Percentiles rank a stretch among this genome's conserved stretches.
phyloP scores from a whole-genome alignment of 2,329 filamentous ascomycete species.

The Xylaria sp. region DNA sequence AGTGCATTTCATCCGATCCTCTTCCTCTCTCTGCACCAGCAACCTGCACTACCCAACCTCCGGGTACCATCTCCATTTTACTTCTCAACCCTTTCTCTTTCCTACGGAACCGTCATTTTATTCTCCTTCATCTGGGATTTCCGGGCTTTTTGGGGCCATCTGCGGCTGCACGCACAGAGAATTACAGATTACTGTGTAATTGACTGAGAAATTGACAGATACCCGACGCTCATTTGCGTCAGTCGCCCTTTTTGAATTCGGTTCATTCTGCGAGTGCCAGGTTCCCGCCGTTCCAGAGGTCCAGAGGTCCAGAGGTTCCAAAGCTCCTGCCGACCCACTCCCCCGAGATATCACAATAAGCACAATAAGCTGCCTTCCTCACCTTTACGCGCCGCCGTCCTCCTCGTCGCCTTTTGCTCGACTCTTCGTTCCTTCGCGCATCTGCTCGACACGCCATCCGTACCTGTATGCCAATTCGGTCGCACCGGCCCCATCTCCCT shows the following conservation, averaged over 20 bases:
- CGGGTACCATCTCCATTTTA: background rate
- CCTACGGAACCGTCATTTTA: background rate
- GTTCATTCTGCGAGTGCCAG: background rate
- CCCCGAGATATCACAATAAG: slow-evolving; percentile 24
- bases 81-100: background rate
- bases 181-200: background rate
- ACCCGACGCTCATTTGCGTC: no score
- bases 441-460: slow-evolving; percentile 4
- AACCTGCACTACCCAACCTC: background rate
- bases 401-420: slow-evolving; percentile 3
- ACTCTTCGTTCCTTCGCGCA: slow-evolving; percentile 5
- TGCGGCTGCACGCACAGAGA: background rate
- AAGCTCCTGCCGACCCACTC: slow-evolving; percentile 21
- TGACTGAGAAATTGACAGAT: no score
- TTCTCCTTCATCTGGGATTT: background rate
- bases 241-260: background rate
- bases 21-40: slow-evolving; percentile 7
- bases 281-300: background rate
- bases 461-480: slow-evolving; percentile 15
- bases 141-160: background rate
- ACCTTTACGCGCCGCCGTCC: slow-evolving; percentile 13
- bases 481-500: slow-evolving; percentile 16
- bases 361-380: no score
- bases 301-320: slow-evolving; percentile 12
- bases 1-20: background rate